A percentile compares a stretch with the other conserved stretches of the same genome.
phyloP scores from a whole-genome alignment of 768 basidiomycete species.

The Mycena capillaripes region DNA sequence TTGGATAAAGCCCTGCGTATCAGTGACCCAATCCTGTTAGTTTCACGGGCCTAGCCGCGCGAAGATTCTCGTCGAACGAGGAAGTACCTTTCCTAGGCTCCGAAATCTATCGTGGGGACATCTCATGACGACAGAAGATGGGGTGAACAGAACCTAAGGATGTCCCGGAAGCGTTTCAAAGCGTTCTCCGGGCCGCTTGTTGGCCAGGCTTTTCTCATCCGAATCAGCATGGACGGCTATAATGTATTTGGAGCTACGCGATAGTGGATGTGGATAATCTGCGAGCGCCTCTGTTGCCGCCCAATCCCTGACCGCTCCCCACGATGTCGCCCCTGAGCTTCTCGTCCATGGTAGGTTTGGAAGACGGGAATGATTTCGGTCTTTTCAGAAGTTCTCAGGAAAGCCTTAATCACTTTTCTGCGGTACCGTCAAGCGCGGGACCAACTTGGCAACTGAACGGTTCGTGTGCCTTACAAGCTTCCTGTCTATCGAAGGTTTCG shows the following conservation, averaged over 20 bases:
- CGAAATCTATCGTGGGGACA: background rate
- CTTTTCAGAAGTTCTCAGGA: conserved; percentile 1
- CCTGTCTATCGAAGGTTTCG: background rate
- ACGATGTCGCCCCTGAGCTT: no score
- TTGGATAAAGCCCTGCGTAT: no score
- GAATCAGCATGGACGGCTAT: no score
- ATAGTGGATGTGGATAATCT: background rate
- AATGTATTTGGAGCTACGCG: no score
- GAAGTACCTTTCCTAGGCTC: no score
- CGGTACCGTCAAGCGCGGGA: background rate
- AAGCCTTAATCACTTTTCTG: background rate
- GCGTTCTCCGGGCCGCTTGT: background rate
- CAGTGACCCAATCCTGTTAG: no score
- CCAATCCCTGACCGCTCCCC: no score
- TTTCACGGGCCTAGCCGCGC: background rate
- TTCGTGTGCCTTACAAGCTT: background rate
- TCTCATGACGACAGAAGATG: conserved; percentile 5
- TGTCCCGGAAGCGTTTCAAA: background rate
- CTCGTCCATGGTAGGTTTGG: background rate
- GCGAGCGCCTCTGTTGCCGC: background rate
- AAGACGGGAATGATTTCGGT: background rate
- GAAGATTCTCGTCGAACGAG: background rate
- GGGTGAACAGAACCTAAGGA: background rate
- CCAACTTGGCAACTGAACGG: background rate
- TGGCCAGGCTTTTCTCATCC: background rate